These are phyloP conservation scores for Claviceps fusiformis DNA, from an alignment of 2,329 filamentous ascomycete species.

Conservation along the genomic window DNA sequence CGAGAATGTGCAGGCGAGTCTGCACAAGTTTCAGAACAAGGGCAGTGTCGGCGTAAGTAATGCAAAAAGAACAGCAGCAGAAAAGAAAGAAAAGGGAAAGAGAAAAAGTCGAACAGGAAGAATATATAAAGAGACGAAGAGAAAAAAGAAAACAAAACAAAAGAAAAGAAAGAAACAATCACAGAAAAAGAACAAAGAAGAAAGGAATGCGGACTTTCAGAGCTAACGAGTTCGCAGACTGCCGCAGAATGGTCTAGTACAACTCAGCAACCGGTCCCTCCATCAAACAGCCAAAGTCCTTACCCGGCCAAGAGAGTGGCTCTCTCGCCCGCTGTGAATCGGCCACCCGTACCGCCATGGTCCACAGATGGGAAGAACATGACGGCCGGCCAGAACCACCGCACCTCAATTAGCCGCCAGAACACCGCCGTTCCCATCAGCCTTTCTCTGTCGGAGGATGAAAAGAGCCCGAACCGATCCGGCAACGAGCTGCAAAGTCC, in stretches of 20 bases:
- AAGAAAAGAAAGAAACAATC: too few relatives aligned
- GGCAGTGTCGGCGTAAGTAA: constrained; percentile 21
- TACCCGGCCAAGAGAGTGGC: constrained; percentile 39
- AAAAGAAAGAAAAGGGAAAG: too few relatives aligned
- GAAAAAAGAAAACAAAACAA: too few relatives aligned
- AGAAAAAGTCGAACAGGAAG: background rate
- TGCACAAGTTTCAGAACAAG: constrained; percentile 19
- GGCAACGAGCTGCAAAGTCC: constrained; percentile 39
- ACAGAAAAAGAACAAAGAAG: background rate
- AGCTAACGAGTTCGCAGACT: constrained; percentile 13
- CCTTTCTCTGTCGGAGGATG: constrained; percentile 46
- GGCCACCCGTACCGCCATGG: constrained; percentile 42
- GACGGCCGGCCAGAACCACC: constrained; percentile 9
- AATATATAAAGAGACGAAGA: background rate
- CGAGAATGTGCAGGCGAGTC: constrained; percentile 16
- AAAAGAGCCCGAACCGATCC: constrained; percentile 40
- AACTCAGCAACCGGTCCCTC: constrained; percentile 23
- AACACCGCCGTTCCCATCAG: constrained; percentile 29
- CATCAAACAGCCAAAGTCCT: constrained; percentile 23
- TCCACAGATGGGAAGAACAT: constrained; percentile 21
- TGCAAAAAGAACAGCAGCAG: background rate
- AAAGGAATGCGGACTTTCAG: background rate
- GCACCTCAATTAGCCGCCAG: constrained; percentile 13
- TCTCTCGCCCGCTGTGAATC: constrained; percentile 34
- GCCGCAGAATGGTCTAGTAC: constrained; percentile 29